Evolutionary conservation across 805 yeast genomes (phyloP).

Genomic region (Metschnikowia chrysomelidarum): DNA sequence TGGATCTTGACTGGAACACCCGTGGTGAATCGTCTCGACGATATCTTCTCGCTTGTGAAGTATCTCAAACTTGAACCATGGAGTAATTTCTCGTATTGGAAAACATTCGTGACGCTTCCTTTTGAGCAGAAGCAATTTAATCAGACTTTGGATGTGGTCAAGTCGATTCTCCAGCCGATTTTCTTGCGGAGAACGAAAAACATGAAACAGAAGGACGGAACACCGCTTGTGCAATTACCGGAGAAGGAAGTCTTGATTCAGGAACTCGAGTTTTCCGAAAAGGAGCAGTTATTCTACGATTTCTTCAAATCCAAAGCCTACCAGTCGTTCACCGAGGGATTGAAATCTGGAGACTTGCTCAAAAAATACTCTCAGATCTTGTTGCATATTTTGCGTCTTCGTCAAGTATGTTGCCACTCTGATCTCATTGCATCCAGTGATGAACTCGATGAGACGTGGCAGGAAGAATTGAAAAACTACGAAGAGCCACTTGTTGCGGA

Average conservation of each 20-base stretch:
- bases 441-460: constrained; percentile 53
- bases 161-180: constrained; percentile 79
- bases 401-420: constrained; percentile 89
- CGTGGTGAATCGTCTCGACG: constrained; percentile 83
- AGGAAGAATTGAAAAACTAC: constrained; percentile 19
- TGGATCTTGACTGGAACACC: constrained; percentile 96
- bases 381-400: constrained; percentile 75
- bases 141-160: constrained; percentile 80
- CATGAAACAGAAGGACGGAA: constrained; percentile 74
- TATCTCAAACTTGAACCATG: constrained; percentile 85
- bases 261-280: constrained; percentile 60
- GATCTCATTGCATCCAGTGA: constrained; percentile 53
- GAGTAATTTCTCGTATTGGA: constrained; percentile 85
- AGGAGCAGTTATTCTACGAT: constrained; percentile 64
- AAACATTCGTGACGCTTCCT: constrained; percentile 77
- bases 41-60: constrained; percentile 71
- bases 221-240: constrained; percentile 73
- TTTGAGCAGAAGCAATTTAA: constrained; percentile 70
- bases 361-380: constrained; percentile 75
- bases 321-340: constrained; percentile 54
- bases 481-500: constrained; percentile 16
- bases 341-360: constrained; percentile 64
- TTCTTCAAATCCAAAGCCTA: constrained; percentile 69
- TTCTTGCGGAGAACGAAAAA: constrained; percentile 80
- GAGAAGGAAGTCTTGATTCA: constrained; percentile 70